Evolutionary conservation across 495 filamentous ascomycete species (phyloP), one percentile per base, ranked within the genome.

Genomic region (Tuber magnatum): DNA sequence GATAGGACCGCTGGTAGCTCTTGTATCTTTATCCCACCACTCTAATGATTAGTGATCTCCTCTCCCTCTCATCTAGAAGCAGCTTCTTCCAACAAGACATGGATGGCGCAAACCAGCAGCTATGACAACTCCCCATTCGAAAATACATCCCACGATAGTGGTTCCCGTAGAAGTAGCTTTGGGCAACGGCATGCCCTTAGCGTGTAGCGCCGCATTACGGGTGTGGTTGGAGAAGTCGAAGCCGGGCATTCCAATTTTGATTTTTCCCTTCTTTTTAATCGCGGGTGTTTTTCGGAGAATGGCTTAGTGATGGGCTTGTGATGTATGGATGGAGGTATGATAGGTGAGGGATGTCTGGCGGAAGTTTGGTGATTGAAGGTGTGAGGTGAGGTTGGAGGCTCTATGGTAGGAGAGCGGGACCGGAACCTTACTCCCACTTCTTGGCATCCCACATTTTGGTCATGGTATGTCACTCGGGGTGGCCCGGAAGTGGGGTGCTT

Each of bases 171-270:
- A 97, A 74, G 96, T 99, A 73, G 96, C 96, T 87, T 97, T 97
- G 75, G 96, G 96, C 73, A 97, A 86, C 72, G 96, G 94, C 56
- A 97, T 90, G 71, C 96, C 96, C 85, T 89, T 90, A 82, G 94
- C 92, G 84, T 98, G 94, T 77, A 99, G 89, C 77, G 94, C 94
- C 82, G 90, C 89, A 89, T 99, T 99, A 86, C 96, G 93, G 87
- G 97, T 94, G 89, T 97, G 93, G 88, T 98, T 98, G 83, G 93
- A 94, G 88, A 99, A 99, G 86, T 98, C 95, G 88, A 99, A 97
- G 87, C 96, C 96, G 77, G 92, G 90, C 96, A 99, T 99, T 76
- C 4, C 20, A 12, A 65, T 65, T 16, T 35, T 35, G 56, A 12
- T 18, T 65, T 65, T 65, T 12, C 22, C 32, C 35, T 65, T 32